Evolutionary conservation across 371 early-diverging fungal species (phyloP), one percentile per base, ranked within the genome.

Genomic region (Syncephalastrum monosporum): DNA sequence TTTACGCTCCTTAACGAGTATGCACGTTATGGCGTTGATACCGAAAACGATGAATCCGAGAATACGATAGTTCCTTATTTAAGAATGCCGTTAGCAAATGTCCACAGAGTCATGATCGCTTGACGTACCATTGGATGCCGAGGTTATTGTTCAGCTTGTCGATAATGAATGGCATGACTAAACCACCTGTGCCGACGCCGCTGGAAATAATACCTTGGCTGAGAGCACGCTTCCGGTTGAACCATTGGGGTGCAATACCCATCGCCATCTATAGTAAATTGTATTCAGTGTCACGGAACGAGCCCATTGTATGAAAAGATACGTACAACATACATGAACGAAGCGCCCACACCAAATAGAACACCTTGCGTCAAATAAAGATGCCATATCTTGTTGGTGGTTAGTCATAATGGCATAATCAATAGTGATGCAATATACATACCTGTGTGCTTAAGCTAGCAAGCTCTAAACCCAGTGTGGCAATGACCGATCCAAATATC

Each of bases 171-270:
- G 87, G 80, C 63, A 91, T 68, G 24, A 85, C 75, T 1, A 92
- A 70, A 0, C 92, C 92, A 27, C 92, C 94, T 24, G 91, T 63
- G 4, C 94, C 94, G 14, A 85, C 79, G 4, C 94, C 94, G 55
- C 89, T 77, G n/a, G 85, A 82, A 42, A 89, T 83, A 4, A 93
- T 69, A 13, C 93, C 95, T 7, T 86, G 77, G 12, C 90, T 92
- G 49, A 93, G 58, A 0, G 88, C 88, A 16, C 91, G 81, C 42
- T 71, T 58, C 25, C 75, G 75, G n/a, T 57, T 57, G 66, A 93
- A 93, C 88, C 88, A 91, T 57, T 89, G 89, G 0, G 87, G 58
- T 1, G 85, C 81, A 4, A 86, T 64, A 10, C 72, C 50, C 54
- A 82, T 68, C 15, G 57, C 61, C 15, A 56, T 55, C 68, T 68